These are phyloP conservation scores for Chrysanthemum lavandulifolium DNA, from an alignment of 129 eudicot genomes.

Conservation along the genomic window DNA sequence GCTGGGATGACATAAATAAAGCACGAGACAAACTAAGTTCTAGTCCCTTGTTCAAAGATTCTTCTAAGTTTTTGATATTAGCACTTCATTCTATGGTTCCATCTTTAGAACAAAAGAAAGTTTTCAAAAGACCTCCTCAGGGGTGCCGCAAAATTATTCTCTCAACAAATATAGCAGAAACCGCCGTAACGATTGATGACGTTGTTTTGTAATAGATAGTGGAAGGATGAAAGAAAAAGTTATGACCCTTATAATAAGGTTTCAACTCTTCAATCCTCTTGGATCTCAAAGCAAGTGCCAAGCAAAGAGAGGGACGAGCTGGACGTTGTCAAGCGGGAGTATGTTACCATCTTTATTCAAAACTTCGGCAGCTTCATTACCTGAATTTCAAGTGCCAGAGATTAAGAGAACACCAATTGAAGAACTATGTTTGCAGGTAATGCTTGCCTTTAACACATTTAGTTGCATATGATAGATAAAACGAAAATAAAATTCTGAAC, in stretches of 20 bases:
- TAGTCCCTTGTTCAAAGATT: constrained; percentile 54
- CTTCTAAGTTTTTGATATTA: constrained; percentile 62
- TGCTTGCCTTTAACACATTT: constrained; percentile 1
- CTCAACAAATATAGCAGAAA: constrained; percentile 96
- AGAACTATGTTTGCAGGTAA: constrained; percentile 96
- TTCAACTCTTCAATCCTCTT: constrained; percentile 87
- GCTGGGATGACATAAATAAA: constrained; percentile 96
- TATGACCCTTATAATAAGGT: constrained; percentile 94
- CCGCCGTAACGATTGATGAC: constrained; percentile 92
- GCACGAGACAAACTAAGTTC: constrained; percentile 59
- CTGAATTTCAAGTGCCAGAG: constrained; percentile 93
- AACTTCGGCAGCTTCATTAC: constrained; percentile 79
- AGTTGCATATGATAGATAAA: constrained; percentile 14
- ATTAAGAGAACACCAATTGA: constrained; percentile 87
- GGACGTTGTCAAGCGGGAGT: constrained; percentile 96
- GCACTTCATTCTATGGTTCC: constrained; percentile 94
- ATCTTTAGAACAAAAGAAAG: constrained; percentile 78
- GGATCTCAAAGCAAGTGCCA: constrained; percentile 96
- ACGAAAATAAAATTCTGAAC: too few species aligned
- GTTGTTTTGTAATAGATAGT: constrained; percentile 92
- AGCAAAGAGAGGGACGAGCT: constrained; percentile 97
- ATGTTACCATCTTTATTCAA: constrained; percentile 91
- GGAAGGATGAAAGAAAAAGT: constrained; percentile 93
- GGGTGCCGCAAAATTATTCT: constrained; percentile 93
- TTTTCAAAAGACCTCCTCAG: constrained; percentile 62